These are phyloP conservation scores for Cutaneotrichosporon spelunceum DNA, from an alignment of 1,284 basidiomycete genomes.

Conservation along the genomic window DNA sequence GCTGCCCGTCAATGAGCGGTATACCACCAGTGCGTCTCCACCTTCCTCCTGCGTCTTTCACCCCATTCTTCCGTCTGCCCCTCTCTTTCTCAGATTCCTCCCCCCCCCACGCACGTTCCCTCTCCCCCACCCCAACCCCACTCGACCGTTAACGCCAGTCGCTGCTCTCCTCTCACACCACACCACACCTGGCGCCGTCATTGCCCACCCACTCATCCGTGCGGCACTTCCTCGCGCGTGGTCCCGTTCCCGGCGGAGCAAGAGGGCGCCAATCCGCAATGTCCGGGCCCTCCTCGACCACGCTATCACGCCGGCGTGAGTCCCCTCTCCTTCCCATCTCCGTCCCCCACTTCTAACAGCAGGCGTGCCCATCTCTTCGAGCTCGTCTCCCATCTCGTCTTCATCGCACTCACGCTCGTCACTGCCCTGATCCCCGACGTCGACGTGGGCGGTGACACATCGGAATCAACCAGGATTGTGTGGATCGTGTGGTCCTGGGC, in stretches of 20 bases:
- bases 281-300: conserved; percentile 15
- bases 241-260: conserved; percentile 15
- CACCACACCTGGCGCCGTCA: conserved; percentile 24
- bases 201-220: conserved; percentile 24
- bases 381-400: conserved; percentile 19
- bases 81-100: no score
- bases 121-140: neutral
- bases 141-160: conserved; percentile 13
- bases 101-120: no score
- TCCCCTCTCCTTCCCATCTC: neutral
- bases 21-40: conserved; percentile 17
- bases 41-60: no score
- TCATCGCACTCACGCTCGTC: conserved; percentile 23
- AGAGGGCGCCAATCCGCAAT: conserved; percentile 5
- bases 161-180: conserved; percentile 24
- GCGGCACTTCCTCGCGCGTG: conserved; percentile 23
- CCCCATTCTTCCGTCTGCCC: no score
- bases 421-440: conserved; percentile 23
- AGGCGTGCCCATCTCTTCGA: conserved; percentile 25
- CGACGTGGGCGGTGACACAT: conserved; percentile 17
- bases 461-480: conserved; percentile 16
- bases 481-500: conserved; percentile 25
- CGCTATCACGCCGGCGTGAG: conserved; percentile 23
- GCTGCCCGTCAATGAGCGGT: conserved; percentile 12
- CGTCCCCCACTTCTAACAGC: conserved; percentile 1